Base-by-base conservation (phyloP, 2,329 filamentous ascomycete genomes). In the Septoria petroselini region DNA sequence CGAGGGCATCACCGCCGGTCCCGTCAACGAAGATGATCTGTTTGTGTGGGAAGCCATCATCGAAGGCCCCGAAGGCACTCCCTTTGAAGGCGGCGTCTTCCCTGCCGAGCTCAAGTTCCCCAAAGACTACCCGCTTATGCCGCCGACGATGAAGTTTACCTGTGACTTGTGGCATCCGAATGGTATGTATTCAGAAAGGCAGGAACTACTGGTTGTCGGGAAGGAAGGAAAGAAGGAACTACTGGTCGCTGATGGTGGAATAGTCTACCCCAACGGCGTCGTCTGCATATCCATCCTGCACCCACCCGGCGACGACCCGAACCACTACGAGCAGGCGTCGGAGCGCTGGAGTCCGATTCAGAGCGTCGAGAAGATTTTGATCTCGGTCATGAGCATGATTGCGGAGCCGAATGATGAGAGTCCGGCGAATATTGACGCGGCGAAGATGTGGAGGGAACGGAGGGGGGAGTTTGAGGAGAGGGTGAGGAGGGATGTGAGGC, bases 281-380 rank as follows among this genome's bases (percentile, higher is more conserved):
- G 93, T 97, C 62, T 97, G 91, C 75, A 97, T 97, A 65, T 95
- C 88, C n/a, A 97, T 97, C 73, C 83, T 97, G 2, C 91, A 97
- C 71, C 86, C 91, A 2, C 91, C 91, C 2, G 91, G 93, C 64
- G 91, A 97, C 73, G 91, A 97, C 71, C 93, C 93, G 47, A 96
- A 96, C 74, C 91, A 95, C 76, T 97, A 97, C 78, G 91, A 97
- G 72, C 88, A 91, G 63, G 91, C 93, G 6, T 90, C 86, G 1
- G 93, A 97, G 75, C 84, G 91, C 57, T 97, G 91, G 91, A 91
- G 86, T 21, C 91, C 91, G 9, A 95, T 97, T 56, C 93, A 97
- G 74, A 93, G 86, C 52, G 91, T 96, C 60, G 93, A 97, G 74
- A 97, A 96, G 77, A 97, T 97, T 61, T 77, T 97, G 60, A 90